phyloP scores from a whole-genome alignment of 306 rosid species.

The Prunus padus region DNA sequence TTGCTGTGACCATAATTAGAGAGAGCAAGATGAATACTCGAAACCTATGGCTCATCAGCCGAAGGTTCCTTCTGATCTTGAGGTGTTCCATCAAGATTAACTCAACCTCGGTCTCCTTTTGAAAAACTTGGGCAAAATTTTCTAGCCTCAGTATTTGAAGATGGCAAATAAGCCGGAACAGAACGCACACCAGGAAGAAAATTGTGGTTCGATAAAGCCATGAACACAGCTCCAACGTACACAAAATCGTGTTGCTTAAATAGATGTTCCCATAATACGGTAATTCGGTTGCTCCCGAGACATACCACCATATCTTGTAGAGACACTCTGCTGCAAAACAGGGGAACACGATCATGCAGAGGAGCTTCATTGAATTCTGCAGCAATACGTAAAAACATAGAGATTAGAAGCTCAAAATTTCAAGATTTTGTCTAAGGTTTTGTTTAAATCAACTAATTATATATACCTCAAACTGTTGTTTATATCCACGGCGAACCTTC shows the following conservation, averaged over 20 bases:
- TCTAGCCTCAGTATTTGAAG: constrained; percentile 71
- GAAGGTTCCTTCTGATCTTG: constrained; percentile 53
- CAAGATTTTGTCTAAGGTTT: not conserved
- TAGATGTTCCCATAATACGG: constrained; percentile 66
- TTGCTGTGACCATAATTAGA: constrained; percentile 70
- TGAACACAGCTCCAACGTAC: constrained; percentile 61
- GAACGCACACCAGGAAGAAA: constrained; percentile 74
- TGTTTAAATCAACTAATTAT: not conserved
- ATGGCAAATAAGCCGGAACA: constrained; percentile 72
- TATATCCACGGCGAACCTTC: constrained; percentile 56
- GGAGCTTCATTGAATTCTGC: constrained; percentile 71
- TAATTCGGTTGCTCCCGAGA: constrained; percentile 57
- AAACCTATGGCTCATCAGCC: constrained; percentile 78
- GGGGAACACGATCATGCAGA: constrained; percentile 52
- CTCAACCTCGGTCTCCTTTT: constrained; percentile 59
- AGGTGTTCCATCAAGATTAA: constrained; percentile 68
- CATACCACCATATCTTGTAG: constrained; percentile 92
- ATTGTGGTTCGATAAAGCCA: constrained; percentile 78
- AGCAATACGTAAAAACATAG: constrained; percentile 27
- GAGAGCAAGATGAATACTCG: constrained; percentile 62
- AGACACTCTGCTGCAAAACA: constrained; percentile 56
- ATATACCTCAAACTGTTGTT: constrained; percentile 58
- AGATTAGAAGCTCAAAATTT: not conserved
- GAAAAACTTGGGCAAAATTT: constrained; percentile 61
- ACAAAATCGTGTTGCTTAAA: constrained; percentile 46